Conservation (phyloP, 2,329 filamentous ascomycete species). For the Stromatinia cepivora region DNA sequence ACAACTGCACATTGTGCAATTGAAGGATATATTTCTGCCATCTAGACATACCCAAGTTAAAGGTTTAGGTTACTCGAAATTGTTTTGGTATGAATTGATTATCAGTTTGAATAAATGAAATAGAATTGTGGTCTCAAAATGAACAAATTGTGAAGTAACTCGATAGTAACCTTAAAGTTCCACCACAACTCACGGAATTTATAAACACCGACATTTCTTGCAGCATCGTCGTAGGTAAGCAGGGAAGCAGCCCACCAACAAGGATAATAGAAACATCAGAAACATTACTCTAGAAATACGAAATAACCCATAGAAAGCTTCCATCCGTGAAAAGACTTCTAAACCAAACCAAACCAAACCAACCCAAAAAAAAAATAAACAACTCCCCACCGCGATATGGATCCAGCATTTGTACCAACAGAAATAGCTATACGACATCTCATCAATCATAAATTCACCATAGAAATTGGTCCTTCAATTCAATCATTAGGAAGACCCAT, state of each 20-base stretch:
- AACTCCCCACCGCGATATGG: constrained; percentile 34
- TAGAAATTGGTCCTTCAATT: constrained; percentile 52
- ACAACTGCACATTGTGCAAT: constrained; percentile 84
- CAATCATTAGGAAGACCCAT: constrained; percentile 52
- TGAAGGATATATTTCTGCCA: constrained; percentile 84
- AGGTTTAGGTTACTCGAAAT: too few species aligned
- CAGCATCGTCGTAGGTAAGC: too few species aligned
- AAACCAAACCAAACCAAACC: too few species aligned
- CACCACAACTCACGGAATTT: constrained; percentile 17
- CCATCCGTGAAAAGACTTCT: not conserved
- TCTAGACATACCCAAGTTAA: constrained; percentile 45
- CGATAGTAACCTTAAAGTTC: not conserved
- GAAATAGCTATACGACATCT: constrained; percentile 49
- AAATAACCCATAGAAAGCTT: not conserved
- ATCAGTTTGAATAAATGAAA: not conserved
- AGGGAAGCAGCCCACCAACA: constrained; percentile 8
- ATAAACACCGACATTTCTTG: constrained; percentile 10
- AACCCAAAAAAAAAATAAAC: too few species aligned
- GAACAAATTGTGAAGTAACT: not conserved
- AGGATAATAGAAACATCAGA: constrained; percentile 10
- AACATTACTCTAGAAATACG: not conserved
- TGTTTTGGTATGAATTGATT: not conserved
- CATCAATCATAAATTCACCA: constrained; percentile 50
- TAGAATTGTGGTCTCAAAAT: constrained; percentile 11
- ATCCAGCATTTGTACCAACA: constrained; percentile 44